These are phyloP conservation scores for Phytophthora sp. DNA, from an alignment of 352 stramenopile species.

Conservation along the genomic window DNA sequence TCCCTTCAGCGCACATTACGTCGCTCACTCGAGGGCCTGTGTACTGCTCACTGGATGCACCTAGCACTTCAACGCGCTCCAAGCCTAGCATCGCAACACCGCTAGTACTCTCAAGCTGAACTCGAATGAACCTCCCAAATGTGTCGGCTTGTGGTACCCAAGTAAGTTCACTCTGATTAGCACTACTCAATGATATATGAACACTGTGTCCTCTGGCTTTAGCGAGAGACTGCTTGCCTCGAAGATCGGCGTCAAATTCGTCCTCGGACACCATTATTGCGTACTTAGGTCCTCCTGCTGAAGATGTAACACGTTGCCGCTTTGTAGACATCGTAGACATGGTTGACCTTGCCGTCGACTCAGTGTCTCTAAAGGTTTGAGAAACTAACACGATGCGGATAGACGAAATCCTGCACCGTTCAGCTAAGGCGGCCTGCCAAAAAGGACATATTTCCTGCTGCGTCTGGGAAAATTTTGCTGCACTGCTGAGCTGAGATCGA, in stretches of 20 bases:
- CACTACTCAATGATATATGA: constrained; percentile 41
- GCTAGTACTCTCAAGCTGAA: constrained; percentile 63
- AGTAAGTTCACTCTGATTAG: constrained; percentile 31
- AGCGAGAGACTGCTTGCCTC: constrained; percentile 66
- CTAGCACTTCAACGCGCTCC: constrained; percentile 53
- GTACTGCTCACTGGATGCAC: constrained; percentile 45
- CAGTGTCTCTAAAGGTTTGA: constrained; percentile 1
- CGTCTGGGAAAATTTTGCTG: constrained; percentile 50
- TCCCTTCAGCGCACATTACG: constrained; percentile 57
- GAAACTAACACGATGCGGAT: constrained; percentile 39
- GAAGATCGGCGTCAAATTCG: constrained; percentile 64
- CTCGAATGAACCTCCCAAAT: constrained; percentile 58
- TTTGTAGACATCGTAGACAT: constrained; percentile 4
- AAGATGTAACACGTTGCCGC: not conserved
- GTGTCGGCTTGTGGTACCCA: constrained; percentile 64
- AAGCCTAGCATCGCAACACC: constrained; percentile 57
- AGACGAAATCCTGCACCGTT: constrained; percentile 49
- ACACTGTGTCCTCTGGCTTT: constrained; percentile 60
- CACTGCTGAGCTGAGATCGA: not conserved
- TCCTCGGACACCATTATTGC: constrained; percentile 57
- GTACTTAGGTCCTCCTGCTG: constrained; percentile 37
- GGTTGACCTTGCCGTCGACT: constrained; percentile 6
- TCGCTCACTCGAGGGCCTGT: constrained; percentile 62
- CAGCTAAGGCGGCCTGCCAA: constrained; percentile 57
- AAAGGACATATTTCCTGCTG: constrained; percentile 83